These are phyloP conservation scores for Arthrinium puccinioides DNA, from an alignment of 2,329 filamentous ascomycete genomes.

Conservation along the genomic window DNA sequence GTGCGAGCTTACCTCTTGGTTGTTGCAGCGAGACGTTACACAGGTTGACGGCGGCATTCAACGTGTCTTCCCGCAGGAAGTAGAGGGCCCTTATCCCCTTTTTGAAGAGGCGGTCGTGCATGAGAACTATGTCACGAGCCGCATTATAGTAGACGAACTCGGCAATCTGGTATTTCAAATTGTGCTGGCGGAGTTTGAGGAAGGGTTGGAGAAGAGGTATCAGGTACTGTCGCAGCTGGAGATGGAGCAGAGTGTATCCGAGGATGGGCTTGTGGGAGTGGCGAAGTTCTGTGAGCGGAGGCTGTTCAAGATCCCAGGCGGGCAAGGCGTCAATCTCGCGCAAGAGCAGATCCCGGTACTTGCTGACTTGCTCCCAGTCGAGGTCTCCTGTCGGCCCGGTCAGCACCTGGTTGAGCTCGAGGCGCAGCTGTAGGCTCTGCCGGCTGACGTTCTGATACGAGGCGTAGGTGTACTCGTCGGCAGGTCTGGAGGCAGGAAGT, in stretches of 20 bases:
- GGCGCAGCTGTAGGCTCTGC: slow-evolving; percentile 46
- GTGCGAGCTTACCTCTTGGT: slow-evolving; percentile 40
- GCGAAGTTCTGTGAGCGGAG: slow-evolving; percentile 28
- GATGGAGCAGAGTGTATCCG: slow-evolving; percentile 52
- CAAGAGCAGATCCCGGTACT: slow-evolving; percentile 53
- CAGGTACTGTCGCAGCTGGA: slow-evolving; percentile 55
- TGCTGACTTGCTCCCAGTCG: slow-evolving; percentile 55
- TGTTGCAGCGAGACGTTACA: slow-evolving; percentile 56
- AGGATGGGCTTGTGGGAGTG: slow-evolving; percentile 53
- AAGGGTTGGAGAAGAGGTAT: slow-evolving; percentile 55
- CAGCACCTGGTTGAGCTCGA: slow-evolving; percentile 50
- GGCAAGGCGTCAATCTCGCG: slow-evolving; percentile 54
- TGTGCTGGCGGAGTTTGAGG: slow-evolving; percentile 50
- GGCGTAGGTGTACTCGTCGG: slow-evolving; percentile 48
- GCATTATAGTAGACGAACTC: slow-evolving; percentile 59
- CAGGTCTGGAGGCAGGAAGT: slow-evolving; percentile 43
- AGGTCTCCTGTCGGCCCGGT: slow-evolving; percentile 47
- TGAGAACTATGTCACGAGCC: slow-evolving; percentile 53
- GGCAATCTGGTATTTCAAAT: slow-evolving; percentile 55
- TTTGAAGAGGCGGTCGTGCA: slow-evolving; percentile 53
- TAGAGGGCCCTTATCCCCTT: slow-evolving; percentile 52
- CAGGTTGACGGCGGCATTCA: slow-evolving; percentile 54
- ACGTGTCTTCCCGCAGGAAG: slow-evolving; percentile 52
- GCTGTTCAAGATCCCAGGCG: slow-evolving; percentile 40
- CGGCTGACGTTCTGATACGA: slow-evolving; percentile 53